Evolutionary conservation across 192 early-diverging fungal genomes (phyloP).

Genomic region (Helicostylum pulchrum): DNA sequence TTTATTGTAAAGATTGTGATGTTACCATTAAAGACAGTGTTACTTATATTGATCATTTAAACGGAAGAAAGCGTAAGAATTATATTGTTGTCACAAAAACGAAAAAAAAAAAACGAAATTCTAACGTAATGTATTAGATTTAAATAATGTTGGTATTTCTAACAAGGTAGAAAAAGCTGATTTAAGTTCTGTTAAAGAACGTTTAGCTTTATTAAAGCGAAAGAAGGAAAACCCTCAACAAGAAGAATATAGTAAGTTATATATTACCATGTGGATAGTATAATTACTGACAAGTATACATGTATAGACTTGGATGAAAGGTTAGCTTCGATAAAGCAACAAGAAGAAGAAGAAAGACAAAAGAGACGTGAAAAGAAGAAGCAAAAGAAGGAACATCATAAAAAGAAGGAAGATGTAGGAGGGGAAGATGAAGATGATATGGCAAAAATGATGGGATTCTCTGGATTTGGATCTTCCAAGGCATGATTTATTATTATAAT

Average conservation of each 20-base stretch:
- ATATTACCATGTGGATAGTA: too few relatives aligned
- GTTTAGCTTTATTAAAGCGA: slow-evolving; percentile 66
- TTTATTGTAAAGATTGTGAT: slow-evolving; percentile 88
- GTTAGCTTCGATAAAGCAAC: slow-evolving; percentile 58
- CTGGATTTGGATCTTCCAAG: slow-evolving; percentile 57
- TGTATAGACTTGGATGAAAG: slow-evolving; percentile 63
- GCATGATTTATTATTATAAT: slow-evolving; percentile 21
- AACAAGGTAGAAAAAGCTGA: slow-evolving; percentile 82
- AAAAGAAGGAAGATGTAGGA: slow-evolving; percentile 37
- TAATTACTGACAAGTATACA: too few relatives aligned
- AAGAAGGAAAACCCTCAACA: slow-evolving; percentile 57
- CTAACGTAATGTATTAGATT: slow-evolving; percentile 50
- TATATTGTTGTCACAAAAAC: neutral
- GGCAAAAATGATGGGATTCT: slow-evolving; percentile 73
- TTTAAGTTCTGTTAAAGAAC: slow-evolving; percentile 69
- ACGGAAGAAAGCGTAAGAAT: slow-evolving; percentile 76
- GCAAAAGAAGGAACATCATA: slow-evolving; percentile 52
- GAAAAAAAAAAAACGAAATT: neutral
- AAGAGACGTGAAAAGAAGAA: slow-evolving; percentile 54
- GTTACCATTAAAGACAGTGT: slow-evolving; percentile 86
- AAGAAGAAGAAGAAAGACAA: slow-evolving; percentile 67
- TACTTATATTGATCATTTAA: slow-evolving; percentile 89
- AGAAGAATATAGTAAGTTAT: slow-evolving; percentile 50
- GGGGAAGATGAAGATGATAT: slow-evolving; percentile 59
- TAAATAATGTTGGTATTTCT: slow-evolving; percentile 73